phyloP scores from a whole-genome alignment of 768 basidiomycete species.

The Calvatia gigantea region DNA sequence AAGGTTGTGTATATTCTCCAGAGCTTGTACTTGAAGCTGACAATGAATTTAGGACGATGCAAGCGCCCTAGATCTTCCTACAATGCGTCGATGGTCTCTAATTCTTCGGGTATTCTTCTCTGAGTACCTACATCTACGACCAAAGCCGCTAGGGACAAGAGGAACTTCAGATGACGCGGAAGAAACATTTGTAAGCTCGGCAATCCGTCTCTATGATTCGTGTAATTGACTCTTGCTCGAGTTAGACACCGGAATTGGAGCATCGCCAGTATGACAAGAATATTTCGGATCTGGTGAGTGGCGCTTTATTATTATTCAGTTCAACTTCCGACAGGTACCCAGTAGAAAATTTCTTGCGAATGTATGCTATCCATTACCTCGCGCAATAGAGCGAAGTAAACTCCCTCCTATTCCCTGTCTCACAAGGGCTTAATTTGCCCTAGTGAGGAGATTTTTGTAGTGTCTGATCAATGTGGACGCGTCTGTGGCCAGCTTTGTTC shows the following conservation, averaged over 20 bases:
- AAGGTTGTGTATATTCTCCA: constrained; percentile 35
- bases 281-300: constrained; percentile 13
- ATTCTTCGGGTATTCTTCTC: constrained; percentile 83
- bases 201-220: neutral
- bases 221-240: neutral
- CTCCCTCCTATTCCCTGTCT: neutral
- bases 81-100: constrained; percentile 87
- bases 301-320: neutral
- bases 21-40: neutral
- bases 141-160: constrained; percentile 32
- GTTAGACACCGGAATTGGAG: constrained; percentile 1
- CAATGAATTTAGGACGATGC: constrained; percentile 72
- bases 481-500: constrained; percentile 28
- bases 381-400: neutral
- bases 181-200: neutral
- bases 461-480: constrained; percentile 31
- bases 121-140: constrained; percentile 79
- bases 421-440: neutral
- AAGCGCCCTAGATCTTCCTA: constrained; percentile 76
- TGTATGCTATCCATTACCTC: neutral
- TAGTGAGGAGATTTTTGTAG: constrained; percentile 27
- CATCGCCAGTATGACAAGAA: constrained; percentile 11
- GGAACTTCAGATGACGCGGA: neutral
- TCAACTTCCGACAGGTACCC: neutral
- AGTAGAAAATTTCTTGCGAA: neutral